Percentiles rank a stretch among this genome's conserved stretches.
These are phyloP conservation scores for Theileria equi DNA, from an alignment of 169 alveolate genomes.

Conservation along the genomic window DNA sequence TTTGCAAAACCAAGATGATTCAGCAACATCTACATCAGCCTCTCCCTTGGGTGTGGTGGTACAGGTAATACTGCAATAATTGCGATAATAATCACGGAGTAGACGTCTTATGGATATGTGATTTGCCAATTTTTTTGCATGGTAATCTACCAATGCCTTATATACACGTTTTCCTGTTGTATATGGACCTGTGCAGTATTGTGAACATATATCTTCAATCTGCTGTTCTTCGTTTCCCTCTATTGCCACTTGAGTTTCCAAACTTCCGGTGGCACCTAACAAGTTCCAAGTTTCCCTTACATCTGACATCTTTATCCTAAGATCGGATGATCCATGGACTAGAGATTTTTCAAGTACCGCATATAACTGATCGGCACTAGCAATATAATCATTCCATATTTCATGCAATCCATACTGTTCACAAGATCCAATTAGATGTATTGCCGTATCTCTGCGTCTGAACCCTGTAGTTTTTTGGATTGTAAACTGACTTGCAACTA, in stretches of 20 bases:
- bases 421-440: constrained; percentile 55
- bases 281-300: constrained; percentile 37
- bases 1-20: constrained; percentile 54
- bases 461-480: constrained; percentile 14
- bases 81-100: constrained; percentile 64
- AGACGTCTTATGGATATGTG: constrained; percentile 66
- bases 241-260: constrained; percentile 39
- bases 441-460: constrained; percentile 42
- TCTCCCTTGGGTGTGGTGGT: constrained; percentile 73
- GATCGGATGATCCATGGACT: constrained; percentile 19
- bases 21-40: constrained; percentile 62
- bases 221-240: constrained; percentile 64
- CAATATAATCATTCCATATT: constrained; percentile 47
- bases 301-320: constrained; percentile 24
- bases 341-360: constrained; percentile 37
- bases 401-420: constrained; percentile 56
- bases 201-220: constrained; percentile 68
- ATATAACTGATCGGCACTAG: constrained; percentile 36
- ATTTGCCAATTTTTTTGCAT: constrained; percentile 63
- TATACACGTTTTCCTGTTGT: constrained; percentile 61
- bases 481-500: not conserved
- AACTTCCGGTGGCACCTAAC: constrained; percentile 9
- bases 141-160: constrained; percentile 67
- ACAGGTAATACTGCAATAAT: constrained; percentile 68
- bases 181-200: constrained; percentile 55